phyloP scores from a whole-genome alignment of 108 stramenopile genomes.

The Stephanodiscus triporus region DNA sequence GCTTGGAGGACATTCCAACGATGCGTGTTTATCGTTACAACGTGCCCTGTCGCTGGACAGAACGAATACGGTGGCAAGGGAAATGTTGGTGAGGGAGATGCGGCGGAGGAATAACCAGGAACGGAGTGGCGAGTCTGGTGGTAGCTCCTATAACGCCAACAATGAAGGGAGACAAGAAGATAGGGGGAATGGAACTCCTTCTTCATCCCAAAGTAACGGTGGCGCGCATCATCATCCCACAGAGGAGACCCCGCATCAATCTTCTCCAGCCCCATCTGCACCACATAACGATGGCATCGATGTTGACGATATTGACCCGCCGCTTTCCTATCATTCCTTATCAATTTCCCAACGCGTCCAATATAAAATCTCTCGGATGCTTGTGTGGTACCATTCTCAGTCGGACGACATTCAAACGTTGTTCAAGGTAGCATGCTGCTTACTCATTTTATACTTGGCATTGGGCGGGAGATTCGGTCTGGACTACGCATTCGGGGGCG shows the following conservation, averaged over 20 bases:
- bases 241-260: slow-evolving; percentile 8
- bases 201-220: slow-evolving; percentile 4
- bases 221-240: slow-evolving; percentile 7
- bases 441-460: slow-evolving; percentile 70
- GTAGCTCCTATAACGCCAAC: neutral
- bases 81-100: slow-evolving; percentile 73
- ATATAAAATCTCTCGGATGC: slow-evolving; percentile 31
- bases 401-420: slow-evolving; percentile 64
- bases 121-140: slow-evolving; percentile 6
- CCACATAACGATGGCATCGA: slow-evolving; percentile 40
- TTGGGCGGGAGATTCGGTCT: slow-evolving; percentile 86
- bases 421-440: slow-evolving; percentile 52
- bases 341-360: slow-evolving; percentile 50
- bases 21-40: slow-evolving; percentile 81
- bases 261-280: slow-evolving; percentile 14
- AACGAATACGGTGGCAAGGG: slow-evolving; percentile 60
- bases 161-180: neutral
- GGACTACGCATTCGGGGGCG: slow-evolving; percentile 32
- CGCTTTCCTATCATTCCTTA: slow-evolving; percentile 8
- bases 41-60: slow-evolving; percentile 70
- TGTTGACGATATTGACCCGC: slow-evolving; percentile 44
- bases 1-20: slow-evolving; percentile 75
- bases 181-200: neutral
- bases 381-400: slow-evolving; percentile 59
- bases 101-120: slow-evolving; percentile 47